A percentile compares a stretch with the other conserved stretches of the same genome.
These are phyloP conservation scores for Jackrogersella multiformis DNA, from an alignment of 495 filamentous ascomycete genomes.

Conservation along the genomic window DNA sequence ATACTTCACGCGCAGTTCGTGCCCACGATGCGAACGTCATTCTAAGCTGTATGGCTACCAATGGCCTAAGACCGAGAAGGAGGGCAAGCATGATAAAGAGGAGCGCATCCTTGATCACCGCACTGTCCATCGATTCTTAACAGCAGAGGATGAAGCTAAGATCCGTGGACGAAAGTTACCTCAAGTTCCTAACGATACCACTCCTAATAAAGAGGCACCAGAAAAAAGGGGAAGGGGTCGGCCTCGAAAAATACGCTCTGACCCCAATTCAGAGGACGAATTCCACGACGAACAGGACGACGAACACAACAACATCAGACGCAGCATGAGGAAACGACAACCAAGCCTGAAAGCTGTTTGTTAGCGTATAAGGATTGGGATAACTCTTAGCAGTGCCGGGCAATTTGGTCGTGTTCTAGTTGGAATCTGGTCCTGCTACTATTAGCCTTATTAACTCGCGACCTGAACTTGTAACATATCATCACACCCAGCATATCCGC, in stretches of 20 bases:
- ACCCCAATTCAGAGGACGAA: slow-evolving; percentile 1
- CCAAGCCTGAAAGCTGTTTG: slow-evolving; percentile 23
- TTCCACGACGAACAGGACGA: slow-evolving; percentile 8
- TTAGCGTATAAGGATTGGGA: slow-evolving; percentile 11
- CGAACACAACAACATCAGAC: slow-evolving; percentile 15
- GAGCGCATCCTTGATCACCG: slow-evolving; percentile 79
- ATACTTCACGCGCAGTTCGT: slow-evolving; percentile 83
- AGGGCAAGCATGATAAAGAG: slow-evolving; percentile 76
- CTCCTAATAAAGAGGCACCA: slow-evolving; percentile 10
- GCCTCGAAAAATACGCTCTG: slow-evolving; percentile 8
- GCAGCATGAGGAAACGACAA: slow-evolving; percentile 32
- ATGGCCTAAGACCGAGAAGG: slow-evolving; percentile 93
- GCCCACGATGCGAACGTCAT: slow-evolving; percentile 92
- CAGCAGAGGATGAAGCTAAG: slow-evolving; percentile 69
- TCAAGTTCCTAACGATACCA: background rate
- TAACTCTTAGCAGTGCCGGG: background rate
- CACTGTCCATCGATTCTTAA: slow-evolving; percentile 74
- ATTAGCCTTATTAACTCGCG: background rate
- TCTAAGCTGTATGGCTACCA: slow-evolving; percentile 93
- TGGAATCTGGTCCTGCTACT: background rate
- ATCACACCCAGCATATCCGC: slow-evolving; percentile 18
- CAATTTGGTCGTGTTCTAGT: background rate
- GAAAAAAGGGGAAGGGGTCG: slow-evolving; percentile 32
- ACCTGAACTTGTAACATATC: slow-evolving; percentile 15
- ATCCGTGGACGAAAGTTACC: slow-evolving; percentile 56